A percentile compares a stretch with the other conserved stretches of the same genome.
Conservation (phyloP, 164 flowering plant genomes). For the Stephania cephalantha region DNA sequence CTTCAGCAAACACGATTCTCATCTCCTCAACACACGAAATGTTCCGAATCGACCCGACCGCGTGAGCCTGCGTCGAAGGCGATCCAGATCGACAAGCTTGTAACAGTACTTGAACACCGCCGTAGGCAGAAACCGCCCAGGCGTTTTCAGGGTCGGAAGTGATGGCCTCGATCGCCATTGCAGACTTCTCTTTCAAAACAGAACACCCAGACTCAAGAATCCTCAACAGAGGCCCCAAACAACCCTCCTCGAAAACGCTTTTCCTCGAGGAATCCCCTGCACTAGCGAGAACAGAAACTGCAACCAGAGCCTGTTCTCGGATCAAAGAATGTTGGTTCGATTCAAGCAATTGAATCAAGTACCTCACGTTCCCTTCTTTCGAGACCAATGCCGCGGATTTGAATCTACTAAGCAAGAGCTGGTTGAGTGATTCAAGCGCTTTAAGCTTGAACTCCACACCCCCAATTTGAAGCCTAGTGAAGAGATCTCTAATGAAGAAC, state of each 20-base stretch:
- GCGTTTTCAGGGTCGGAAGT: conserved; percentile 65
- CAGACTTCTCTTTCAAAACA: conserved; percentile 52
- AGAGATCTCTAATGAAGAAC: conserved; percentile 55
- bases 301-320: conserved; percentile 50
- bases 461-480: conserved; percentile 73
- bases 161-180: conserved; percentile 56
- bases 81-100: conserved; percentile 68
- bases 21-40: conserved; percentile 47
- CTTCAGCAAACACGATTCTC: conserved; percentile 43
- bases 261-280: conserved; percentile 37
- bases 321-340: conserved; percentile 22
- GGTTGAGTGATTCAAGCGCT: conserved; percentile 63
- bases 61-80: conserved; percentile 28
- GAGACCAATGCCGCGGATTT: conserved; percentile 31
- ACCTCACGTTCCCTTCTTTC: conserved; percentile 51
- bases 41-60: conserved; percentile 57
- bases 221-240: conserved; percentile 60
- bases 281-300: conserved; percentile 44
- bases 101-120: conserved; percentile 54
- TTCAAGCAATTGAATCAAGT: conserved; percentile 55
- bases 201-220: conserved; percentile 54
- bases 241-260: conserved; percentile 66
- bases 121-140: conserved; percentile 79
- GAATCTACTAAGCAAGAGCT: conserved; percentile 22
- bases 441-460: conserved; percentile 69